Evolutionary conservation across 257 asterid species (phyloP).

Genomic region (Rubia yunnanensis): DNA sequence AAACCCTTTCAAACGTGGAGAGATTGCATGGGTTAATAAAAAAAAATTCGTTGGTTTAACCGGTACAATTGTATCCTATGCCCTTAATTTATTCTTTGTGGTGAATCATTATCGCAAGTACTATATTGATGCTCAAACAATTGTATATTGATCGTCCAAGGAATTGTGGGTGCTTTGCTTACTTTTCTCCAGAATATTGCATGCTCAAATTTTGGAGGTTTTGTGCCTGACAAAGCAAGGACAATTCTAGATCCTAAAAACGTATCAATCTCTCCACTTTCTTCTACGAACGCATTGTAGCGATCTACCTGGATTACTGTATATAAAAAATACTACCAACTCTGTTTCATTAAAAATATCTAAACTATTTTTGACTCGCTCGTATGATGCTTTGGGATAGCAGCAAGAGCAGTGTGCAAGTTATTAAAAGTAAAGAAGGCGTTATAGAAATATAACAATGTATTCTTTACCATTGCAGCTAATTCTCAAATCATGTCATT

Average conservation of each 20-base stretch:
- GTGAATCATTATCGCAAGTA: background rate
- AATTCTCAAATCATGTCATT: too few relatives aligned
- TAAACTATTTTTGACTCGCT: too few relatives aligned
- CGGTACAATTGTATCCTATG: background rate
- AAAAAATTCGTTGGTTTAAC: background rate
- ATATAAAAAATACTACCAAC: too few relatives aligned
- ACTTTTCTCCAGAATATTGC: constrained; percentile 19
- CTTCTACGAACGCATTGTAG: constrained; percentile 8
- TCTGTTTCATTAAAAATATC: too few relatives aligned
- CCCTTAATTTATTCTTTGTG: background rate
- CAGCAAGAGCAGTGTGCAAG: too few relatives aligned
- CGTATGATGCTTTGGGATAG: too few relatives aligned
- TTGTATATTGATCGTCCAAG: background rate
- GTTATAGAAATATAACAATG: too few relatives aligned
- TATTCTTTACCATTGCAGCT: too few relatives aligned
- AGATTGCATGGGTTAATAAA: background rate
- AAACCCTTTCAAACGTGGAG: constrained; percentile 8
- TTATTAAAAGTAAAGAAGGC: too few relatives aligned
- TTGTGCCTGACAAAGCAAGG: constrained; percentile 51
- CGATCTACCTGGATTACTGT: background rate
- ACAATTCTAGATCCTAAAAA: constrained; percentile 39
- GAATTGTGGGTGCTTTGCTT: constrained; percentile 21
- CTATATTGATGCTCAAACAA: background rate
- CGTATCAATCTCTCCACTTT: constrained; percentile 21
- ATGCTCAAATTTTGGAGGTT: constrained; percentile 32